These are phyloP conservation scores for Paraleonurus japonicus DNA, from an alignment of 257 asterid species.

Conservation along the genomic window DNA sequence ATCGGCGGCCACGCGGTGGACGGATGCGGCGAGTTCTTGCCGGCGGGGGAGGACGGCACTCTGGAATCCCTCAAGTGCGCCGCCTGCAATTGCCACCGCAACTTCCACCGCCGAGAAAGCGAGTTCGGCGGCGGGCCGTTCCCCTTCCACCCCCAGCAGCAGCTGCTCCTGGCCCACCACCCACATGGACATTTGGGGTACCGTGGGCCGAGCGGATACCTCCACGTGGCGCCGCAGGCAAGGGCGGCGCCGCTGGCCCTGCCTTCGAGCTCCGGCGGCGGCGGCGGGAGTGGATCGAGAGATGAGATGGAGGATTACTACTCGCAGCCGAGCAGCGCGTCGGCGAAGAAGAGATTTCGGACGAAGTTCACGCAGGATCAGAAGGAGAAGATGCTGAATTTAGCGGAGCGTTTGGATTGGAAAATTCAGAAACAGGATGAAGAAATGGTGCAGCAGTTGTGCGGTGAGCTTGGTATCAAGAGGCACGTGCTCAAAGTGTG, in stretches of 20 bases:
- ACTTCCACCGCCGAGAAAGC: slow-evolving; percentile 70
- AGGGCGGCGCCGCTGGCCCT: slow-evolving; percentile 48
- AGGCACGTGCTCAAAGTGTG: slow-evolving; percentile 48
- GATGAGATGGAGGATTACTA: slow-evolving; percentile 54
- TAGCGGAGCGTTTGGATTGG: slow-evolving; percentile 51
- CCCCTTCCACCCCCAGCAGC: slow-evolving; percentile 32
- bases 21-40: slow-evolving; percentile 79
- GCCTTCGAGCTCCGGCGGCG: slow-evolving; percentile 69
- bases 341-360: slow-evolving; percentile 44
- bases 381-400: slow-evolving; percentile 45
- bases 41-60: slow-evolving; percentile 71
- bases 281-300: slow-evolving; percentile 32
- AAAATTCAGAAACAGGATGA: slow-evolving; percentile 51
- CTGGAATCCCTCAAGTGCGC: slow-evolving; percentile 68
- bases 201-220: slow-evolving; percentile 56
- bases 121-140: slow-evolving; percentile 16
- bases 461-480: slow-evolving; percentile 39
- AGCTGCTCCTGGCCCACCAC: slow-evolving; percentile 43
- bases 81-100: slow-evolving; percentile 83
- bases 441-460: slow-evolving; percentile 38
- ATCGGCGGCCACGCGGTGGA: slow-evolving; percentile 75
- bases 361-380: slow-evolving; percentile 48
- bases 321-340: slow-evolving; percentile 43
- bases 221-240: slow-evolving; percentile 38
- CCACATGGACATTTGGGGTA: slow-evolving; percentile 49